Evolutionary conservation across 345 rosid genomes (phyloP), one percentile per base, ranked within the genome.

Genomic region (Sisymbrium irio): DNA sequence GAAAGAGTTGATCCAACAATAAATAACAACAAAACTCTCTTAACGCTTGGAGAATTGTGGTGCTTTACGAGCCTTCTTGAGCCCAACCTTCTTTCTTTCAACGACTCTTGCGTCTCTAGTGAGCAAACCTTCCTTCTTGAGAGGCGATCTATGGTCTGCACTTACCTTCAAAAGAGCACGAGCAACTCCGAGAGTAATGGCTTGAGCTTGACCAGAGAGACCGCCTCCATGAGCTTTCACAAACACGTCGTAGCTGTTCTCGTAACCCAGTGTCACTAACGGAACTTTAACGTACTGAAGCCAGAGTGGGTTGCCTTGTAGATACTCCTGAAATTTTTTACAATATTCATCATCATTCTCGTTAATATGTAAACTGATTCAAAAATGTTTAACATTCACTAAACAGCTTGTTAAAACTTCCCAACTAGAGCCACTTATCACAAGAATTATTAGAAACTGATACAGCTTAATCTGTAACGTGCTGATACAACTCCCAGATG

Each of bases 181-280:
- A 47, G 99, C 99, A 44, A 94, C 62, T 66, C 97, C 97, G 0
- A 87, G 92, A 7, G 97, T 82, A 69, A 94, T 91, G 0, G 99
- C 97, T 80, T 94, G 99, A 59, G 97, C 97, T 81, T 94, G 97
- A 74, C 99, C 99, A 4, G 96, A 84, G 28, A 94, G 97, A 46
- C 97, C 97, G 0, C 97, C 97, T 1, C 97, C 98, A 56, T 88
- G 97, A 11, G 96, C 97, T 82, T 94, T 94, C 11, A 91, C 96
- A 69, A 94, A 89, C 20, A 94, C 89, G 10, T 94, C 97, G 17
- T 88, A 94, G 80, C 87, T 88, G 40, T 62, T 84, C 75, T 91
- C 99, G 40, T 94, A 91, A n/a, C 99, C 96, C 19, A 94, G 64
- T 35, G 90, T 83, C 63, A 80, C 83, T 80, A 91, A 63, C 2